Evolutionary conservation across 371 early-diverging fungal genomes (phyloP), one percentile per base, ranked within the genome.

Genomic region (Mortierella sp.): DNA sequence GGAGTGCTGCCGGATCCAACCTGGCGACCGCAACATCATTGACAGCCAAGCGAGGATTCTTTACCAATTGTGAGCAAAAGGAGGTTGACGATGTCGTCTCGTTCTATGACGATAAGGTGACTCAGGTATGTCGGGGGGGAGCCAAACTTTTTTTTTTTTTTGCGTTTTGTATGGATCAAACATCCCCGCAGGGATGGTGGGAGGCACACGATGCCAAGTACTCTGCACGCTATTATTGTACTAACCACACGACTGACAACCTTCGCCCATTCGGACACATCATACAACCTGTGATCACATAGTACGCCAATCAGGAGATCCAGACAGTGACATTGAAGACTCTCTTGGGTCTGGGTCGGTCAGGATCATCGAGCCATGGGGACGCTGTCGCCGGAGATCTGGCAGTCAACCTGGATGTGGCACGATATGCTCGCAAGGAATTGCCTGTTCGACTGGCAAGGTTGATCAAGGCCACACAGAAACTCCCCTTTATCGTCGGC

Each of bases 401-500:
- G 0, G 84, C 71, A 4, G 72, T 79, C 67, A 84, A 84, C 69
- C 87, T 87, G 47, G 89, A 89, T 22, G 90, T 91, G 66, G 93
- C 93, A 8, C 86, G 88, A 9, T 94, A 94, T 79, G 90, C 95
- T n/a, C 90, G 90, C 43, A 81, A 89, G 16, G 96, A 96, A 78
- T 86, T 97, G 45, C 96, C 96, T 0, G 94, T 92, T 50, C 92
- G 97, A 37, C 74, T 97, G 70, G 97, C 96, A 10, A 79, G 95
- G 75, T 90, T 95, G 50, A 94, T 95, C 24, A 89, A 91, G 84
- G 94, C 95, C 11, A 91, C 96, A 53, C 95, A 96, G 82, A 92
- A 91, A 70, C 87, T 97, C 19, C 97, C 96, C 0, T 96, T 95
- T 79, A 97, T 97, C 72, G 96, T 97, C 34, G 97, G 95, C 53